phyloP scores from a whole-genome alignment of 139 green algal species.

The Coelastrella sp. region DNA sequence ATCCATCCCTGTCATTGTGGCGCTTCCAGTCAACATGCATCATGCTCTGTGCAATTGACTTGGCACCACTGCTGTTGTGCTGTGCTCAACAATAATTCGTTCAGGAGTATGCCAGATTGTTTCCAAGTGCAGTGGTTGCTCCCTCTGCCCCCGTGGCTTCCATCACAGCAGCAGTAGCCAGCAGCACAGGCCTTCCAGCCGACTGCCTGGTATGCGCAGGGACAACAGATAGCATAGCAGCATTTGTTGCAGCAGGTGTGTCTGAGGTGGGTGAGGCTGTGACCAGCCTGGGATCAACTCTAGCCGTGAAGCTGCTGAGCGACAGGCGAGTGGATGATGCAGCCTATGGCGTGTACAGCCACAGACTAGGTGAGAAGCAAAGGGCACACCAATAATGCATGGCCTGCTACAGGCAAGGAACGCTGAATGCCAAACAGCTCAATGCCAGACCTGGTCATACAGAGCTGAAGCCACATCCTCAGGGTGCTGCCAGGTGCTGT shows the following conservation, averaged over 20 bases:
- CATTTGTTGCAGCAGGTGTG: slow-evolving; percentile 90
- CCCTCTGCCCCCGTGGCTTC: slow-evolving; percentile 73
- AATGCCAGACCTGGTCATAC: too few relatives aligned
- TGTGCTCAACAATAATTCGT: not conserved
- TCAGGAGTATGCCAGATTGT: slow-evolving; percentile 59
- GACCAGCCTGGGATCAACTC: slow-evolving; percentile 89
- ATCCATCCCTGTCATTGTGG: too few relatives aligned
- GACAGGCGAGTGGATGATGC: slow-evolving; percentile 84
- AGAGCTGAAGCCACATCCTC: not conserved
- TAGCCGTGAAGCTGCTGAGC: slow-evolving; percentile 96
- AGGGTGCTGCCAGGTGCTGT: not conserved
- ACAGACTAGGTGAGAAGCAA: slow-evolving; percentile 77
- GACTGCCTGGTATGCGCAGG: slow-evolving; percentile 71
- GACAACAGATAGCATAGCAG: slow-evolving; percentile 94
- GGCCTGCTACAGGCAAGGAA: not conserved
- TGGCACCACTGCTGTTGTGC: not conserved
- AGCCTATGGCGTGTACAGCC: slow-evolving; percentile 93
- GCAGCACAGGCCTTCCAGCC: slow-evolving; percentile 57
- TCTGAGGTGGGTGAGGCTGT: slow-evolving; percentile 76
- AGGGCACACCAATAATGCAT: not conserved
- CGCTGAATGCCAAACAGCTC: not conserved
- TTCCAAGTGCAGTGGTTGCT: slow-evolving; percentile 75
- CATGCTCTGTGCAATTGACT: too few relatives aligned
- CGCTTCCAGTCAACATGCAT: too few relatives aligned
- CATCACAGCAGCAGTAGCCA: slow-evolving; percentile 57